phyloP scores from a whole-genome alignment of 1,284 basidiomycete genomes.

The Ceratobasidium sp. region DNA sequence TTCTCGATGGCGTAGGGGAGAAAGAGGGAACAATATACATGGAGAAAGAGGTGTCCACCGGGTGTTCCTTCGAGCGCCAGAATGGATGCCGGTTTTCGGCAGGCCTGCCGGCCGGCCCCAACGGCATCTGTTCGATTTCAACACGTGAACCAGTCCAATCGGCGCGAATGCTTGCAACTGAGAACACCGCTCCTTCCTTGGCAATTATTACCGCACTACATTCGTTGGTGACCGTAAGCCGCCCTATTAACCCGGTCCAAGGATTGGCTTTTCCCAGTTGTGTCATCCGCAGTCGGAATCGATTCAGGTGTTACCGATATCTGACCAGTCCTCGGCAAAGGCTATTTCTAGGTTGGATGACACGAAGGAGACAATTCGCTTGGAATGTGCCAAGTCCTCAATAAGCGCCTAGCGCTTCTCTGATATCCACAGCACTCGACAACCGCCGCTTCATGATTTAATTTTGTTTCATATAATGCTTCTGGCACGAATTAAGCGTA shows the following conservation, averaged over 20 bases:
- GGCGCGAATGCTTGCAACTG: not conserved
- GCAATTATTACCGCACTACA: not conserved
- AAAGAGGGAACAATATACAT: not conserved
- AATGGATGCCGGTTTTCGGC: conserved; percentile 8
- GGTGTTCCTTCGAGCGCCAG: conserved; percentile 1
- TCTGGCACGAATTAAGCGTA: not conserved
- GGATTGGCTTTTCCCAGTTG: too few relatives aligned
- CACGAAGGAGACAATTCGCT: not conserved
- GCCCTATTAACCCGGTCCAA: too few relatives aligned
- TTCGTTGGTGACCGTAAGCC: not conserved
- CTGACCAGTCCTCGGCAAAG: not conserved
- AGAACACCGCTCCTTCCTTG: not conserved
- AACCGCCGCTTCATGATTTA: not conserved
- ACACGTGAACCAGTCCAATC: not conserved
- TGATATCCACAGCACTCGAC: not conserved
- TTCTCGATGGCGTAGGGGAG: not conserved
- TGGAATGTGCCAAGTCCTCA: not conserved
- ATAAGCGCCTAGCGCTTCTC: not conserved
- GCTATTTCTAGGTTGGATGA: not conserved
- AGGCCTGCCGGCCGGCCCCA: not conserved
- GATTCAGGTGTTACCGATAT: too few relatives aligned
- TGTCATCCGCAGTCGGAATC: too few relatives aligned
- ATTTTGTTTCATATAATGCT: not conserved
- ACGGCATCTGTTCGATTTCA: not conserved
- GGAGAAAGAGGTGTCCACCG: not conserved